A percentile compares a stretch with the other conserved stretches of the same genome.
Conservation (phyloP, 1,284 basidiomycete species). For the Marasmius sp. region DNA sequence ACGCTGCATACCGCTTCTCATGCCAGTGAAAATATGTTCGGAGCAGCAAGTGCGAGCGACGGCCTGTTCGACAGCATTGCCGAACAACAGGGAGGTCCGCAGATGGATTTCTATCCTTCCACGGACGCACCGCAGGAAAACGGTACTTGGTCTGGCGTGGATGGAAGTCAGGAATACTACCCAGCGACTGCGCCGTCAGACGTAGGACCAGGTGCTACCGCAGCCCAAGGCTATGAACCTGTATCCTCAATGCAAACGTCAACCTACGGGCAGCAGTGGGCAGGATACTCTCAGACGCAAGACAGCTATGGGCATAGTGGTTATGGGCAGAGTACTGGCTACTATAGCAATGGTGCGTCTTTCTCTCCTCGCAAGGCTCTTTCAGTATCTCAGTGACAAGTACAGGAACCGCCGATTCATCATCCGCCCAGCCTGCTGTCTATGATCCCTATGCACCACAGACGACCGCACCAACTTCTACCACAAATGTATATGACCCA, state of each 20-base stretch:
- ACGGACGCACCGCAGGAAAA: neutral
- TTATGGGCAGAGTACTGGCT: neutral
- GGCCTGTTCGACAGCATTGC: no score
- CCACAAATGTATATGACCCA: conserved; percentile 17
- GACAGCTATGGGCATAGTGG: neutral
- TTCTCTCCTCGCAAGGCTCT: neutral
- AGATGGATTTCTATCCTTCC: neutral
- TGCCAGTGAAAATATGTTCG: no score
- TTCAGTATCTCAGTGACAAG: neutral
- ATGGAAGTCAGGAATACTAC: neutral
- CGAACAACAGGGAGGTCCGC: no score
- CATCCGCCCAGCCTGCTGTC: neutral
- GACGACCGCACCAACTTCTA: conserved; percentile 5
- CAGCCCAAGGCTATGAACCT: neutral
- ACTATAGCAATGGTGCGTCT: neutral
- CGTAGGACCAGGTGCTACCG: neutral
- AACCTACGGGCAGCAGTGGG: neutral
- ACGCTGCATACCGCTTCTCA: no score
- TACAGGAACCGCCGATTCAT: neutral
- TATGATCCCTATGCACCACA: conserved; percentile 34
- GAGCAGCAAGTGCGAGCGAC: no score
- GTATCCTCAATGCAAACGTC: neutral
- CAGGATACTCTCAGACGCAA: neutral
- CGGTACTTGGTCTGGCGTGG: neutral
- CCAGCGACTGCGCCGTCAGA: neutral